A percentile compares a stretch with the other conserved stretches of the same genome.
Evolutionary conservation across 306 rosid genomes (phyloP).

Genomic region (Medicago truncatula): DNA sequence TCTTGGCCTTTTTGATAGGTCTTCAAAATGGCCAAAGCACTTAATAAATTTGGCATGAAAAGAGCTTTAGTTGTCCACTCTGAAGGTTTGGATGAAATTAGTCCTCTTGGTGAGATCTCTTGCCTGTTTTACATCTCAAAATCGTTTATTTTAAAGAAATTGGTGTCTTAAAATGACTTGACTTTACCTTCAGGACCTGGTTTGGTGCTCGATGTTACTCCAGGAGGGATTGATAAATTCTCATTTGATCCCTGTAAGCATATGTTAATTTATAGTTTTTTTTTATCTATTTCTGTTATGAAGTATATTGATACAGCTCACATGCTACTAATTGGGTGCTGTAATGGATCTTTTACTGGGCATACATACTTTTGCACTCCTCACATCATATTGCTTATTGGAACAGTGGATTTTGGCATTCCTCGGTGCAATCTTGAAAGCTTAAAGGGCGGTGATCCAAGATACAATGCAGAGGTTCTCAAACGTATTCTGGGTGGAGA

Average conservation of each 20-base stretch:
- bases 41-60: slow-evolving; percentile 85
- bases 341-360: slow-evolving; percentile 31
- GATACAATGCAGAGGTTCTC: slow-evolving; percentile 71
- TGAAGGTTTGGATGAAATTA: slow-evolving; percentile 95
- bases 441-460: slow-evolving; percentile 84
- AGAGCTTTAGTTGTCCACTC: slow-evolving; percentile 98
- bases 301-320: slow-evolving; percentile 34
- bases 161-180: slow-evolving; percentile 18
- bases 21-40: slow-evolving; percentile 82
- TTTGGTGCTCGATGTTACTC: slow-evolving; percentile 81
- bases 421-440: slow-evolving; percentile 77
- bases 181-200: slow-evolving; percentile 78
- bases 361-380: slow-evolving; percentile 28
- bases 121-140: slow-evolving; percentile 35
- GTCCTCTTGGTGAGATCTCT: slow-evolving; percentile 80
- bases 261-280: slow-evolving; percentile 34
- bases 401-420: slow-evolving; percentile 83
- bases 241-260: slow-evolving; percentile 89
- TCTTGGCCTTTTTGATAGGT: slow-evolving; percentile 60
- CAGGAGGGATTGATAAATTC: slow-evolving; percentile 72
- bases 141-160: slow-evolving; percentile 15
- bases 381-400: slow-evolving; percentile 32
- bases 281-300: slow-evolving; percentile 11
- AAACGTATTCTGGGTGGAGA: slow-evolving; percentile 85
- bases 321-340: slow-evolving; percentile 30